Evolutionary conservation across 176 grass and related monocot genomes (phyloP).

Genomic region (Cymbopogon citratus): DNA sequence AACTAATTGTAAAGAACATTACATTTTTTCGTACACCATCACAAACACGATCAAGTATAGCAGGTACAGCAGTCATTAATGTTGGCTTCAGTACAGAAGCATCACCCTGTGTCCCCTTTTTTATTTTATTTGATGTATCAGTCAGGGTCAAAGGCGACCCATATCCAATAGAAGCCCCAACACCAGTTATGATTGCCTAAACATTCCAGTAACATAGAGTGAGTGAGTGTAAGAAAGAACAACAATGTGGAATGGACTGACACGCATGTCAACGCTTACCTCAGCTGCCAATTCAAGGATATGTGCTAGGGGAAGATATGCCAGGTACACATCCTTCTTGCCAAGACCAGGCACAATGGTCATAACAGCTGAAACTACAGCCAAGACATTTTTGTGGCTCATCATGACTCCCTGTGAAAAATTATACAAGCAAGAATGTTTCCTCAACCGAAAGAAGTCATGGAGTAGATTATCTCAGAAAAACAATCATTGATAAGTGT

Average conservation of each 20-base stretch:
- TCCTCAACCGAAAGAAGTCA: neutral
- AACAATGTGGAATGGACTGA: neutral
- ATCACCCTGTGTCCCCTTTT: slow-evolving; percentile 82
- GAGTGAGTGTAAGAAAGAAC: slow-evolving; percentile 23
- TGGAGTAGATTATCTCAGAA: slow-evolving; percentile 10
- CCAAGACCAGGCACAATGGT: slow-evolving; percentile 77
- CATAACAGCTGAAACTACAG: slow-evolving; percentile 84
- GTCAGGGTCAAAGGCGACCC: slow-evolving; percentile 87
- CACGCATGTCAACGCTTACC: slow-evolving; percentile 32
- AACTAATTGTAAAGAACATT: slow-evolving; percentile 14
- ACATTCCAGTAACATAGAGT: slow-evolving; percentile 20
- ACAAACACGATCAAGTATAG: slow-evolving; percentile 89
- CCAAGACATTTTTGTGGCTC: slow-evolving; percentile 83
- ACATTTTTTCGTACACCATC: slow-evolving; percentile 93
- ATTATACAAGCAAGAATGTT: slow-evolving; percentile 14
- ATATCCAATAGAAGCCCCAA: slow-evolving; percentile 79
- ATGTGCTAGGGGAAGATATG: slow-evolving; percentile 89
- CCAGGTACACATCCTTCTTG: slow-evolving; percentile 86
- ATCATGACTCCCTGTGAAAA: slow-evolving; percentile 83
- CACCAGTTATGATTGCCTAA: slow-evolving; percentile 72
- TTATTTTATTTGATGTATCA: slow-evolving; percentile 96
- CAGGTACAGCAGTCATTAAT: slow-evolving; percentile 88
- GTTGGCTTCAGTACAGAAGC: slow-evolving; percentile 74
- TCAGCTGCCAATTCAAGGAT: slow-evolving; percentile 97
- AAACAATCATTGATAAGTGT: slow-evolving; percentile 1